phyloP scores from a whole-genome alignment of 2,329 filamentous ascomycete species.

The Claviceps maximensis region DNA sequence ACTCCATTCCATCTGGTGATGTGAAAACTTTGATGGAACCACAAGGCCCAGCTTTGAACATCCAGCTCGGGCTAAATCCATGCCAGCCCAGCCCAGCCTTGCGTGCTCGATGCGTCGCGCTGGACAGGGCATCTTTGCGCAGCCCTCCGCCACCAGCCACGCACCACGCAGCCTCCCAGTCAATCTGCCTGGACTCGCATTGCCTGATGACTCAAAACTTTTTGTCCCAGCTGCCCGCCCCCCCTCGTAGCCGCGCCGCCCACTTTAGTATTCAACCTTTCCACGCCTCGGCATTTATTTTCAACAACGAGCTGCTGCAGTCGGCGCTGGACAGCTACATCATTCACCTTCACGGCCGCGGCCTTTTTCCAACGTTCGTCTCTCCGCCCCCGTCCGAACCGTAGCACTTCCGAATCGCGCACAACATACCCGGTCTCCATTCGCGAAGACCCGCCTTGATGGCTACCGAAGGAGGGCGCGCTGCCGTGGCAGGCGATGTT shows the following conservation, averaged over 20 bases:
- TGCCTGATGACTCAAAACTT: slow-evolving; percentile 26
- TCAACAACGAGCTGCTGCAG: neutral
- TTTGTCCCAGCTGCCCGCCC: slow-evolving; percentile 5
- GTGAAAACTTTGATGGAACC: neutral
- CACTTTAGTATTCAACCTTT: neutral
- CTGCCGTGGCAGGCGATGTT: slow-evolving; percentile 14
- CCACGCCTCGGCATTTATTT: neutral
- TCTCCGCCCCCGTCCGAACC: neutral
- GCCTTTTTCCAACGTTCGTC: no score
- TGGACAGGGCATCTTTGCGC: neutral
- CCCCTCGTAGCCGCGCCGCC: neutral
- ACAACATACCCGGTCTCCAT: neutral
- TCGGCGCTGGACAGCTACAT: neutral
- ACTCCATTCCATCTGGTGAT: neutral
- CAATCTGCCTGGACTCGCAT: no score
- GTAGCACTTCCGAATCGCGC: neutral
- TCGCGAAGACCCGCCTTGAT: slow-evolving; percentile 10
- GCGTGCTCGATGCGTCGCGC: neutral
- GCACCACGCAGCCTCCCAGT: neutral
- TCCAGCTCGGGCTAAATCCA: no score
- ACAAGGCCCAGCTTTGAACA: no score
- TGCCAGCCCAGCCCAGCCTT: no score
- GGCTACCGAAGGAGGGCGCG: slow-evolving; percentile 20
- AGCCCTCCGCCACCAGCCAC: neutral
- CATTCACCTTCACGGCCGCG: no score